Evolutionary conservation across 164 flowering plant species (phyloP).

Genomic region (Magnolia kwangsiensis): DNA sequence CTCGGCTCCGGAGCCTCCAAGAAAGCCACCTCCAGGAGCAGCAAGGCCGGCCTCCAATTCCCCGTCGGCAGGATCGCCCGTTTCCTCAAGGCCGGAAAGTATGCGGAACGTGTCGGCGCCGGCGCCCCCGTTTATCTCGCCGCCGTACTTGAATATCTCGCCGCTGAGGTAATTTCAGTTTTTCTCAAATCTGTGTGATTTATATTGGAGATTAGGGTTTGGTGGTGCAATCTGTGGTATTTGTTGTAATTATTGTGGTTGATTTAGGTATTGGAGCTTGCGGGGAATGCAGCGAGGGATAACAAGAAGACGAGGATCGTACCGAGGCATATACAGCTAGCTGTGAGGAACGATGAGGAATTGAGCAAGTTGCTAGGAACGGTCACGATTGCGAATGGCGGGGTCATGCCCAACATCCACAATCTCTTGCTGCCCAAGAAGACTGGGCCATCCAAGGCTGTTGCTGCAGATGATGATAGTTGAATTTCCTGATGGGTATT

Average conservation of each 20-base stretch:
- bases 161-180: conserved; percentile 14
- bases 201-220: neutral
- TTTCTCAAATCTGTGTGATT: neutral
- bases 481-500: neutral
- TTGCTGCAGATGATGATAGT: conserved; percentile 11
- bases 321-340: conserved; percentile 17
- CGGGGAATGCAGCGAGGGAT: conserved; percentile 18
- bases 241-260: neutral
- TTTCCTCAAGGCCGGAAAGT: conserved; percentile 22
- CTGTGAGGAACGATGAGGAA: conserved; percentile 20
- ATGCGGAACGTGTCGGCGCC: conserved; percentile 23
- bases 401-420: conserved; percentile 21
- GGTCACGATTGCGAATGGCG: conserved; percentile 17
- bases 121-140: conserved; percentile 25
- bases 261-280: conserved; percentile 16
- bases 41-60: conserved; percentile 23
- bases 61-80: conserved; percentile 24
- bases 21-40: conserved; percentile 23
- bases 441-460: conserved; percentile 13
- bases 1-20: conserved; percentile 19
- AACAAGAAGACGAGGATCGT: conserved; percentile 21
- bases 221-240: neutral
- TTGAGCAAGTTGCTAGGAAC: conserved; percentile 14
- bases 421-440: conserved; percentile 19
- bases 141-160: conserved; percentile 22